Evolutionary conservation across 2,329 filamentous ascomycete genomes (phyloP).

Genomic region (Ophiostoma piceae): DNA sequence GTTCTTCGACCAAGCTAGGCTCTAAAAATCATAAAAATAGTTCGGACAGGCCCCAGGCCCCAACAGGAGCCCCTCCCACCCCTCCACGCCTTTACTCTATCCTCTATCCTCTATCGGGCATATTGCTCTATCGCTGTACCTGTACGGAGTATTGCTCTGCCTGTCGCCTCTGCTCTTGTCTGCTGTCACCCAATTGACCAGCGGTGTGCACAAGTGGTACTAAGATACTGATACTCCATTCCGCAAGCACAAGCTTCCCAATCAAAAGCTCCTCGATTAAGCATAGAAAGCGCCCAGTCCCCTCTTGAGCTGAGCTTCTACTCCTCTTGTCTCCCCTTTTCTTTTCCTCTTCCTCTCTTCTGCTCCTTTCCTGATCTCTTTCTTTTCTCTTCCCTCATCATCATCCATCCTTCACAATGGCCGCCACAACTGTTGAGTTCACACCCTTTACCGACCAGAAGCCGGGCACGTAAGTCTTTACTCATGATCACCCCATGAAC

Average conservation of each 20-base stretch:
- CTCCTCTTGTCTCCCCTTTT: constrained; percentile 5
- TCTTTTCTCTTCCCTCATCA: not conserved
- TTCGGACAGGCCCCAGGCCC: not conserved
- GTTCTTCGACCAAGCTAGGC: constrained; percentile 1
- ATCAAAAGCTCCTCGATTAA: constrained; percentile 8
- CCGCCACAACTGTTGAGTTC: constrained; percentile 70
- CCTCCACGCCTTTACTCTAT: not conserved
- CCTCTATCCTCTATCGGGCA: too few relatives aligned
- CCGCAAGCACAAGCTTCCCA: constrained; percentile 15
- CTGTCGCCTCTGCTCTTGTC: not conserved
- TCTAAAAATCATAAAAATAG: not conserved
- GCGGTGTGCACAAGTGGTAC: constrained; percentile 7
- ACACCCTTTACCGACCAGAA: constrained; percentile 93
- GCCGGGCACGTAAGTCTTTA: constrained; percentile 85
- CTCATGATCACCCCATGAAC: not conserved
- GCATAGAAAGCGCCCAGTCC: not conserved
- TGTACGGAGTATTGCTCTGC: not conserved
- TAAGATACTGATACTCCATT: not conserved
- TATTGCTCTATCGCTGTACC: not conserved
- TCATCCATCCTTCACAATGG: constrained; percentile 48
- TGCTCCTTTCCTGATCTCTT: not conserved
- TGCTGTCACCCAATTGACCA: constrained; percentile 7
- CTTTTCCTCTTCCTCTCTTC: constrained; percentile 6
- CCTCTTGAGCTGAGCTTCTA: constrained; percentile 15
- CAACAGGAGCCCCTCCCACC: constrained; percentile 13